A percentile compares a stretch with the other conserved stretches of the same genome.
Conservation (phyloP, 1,139 yeast genomes). For the Blastobotrys petasosporus region DNA sequence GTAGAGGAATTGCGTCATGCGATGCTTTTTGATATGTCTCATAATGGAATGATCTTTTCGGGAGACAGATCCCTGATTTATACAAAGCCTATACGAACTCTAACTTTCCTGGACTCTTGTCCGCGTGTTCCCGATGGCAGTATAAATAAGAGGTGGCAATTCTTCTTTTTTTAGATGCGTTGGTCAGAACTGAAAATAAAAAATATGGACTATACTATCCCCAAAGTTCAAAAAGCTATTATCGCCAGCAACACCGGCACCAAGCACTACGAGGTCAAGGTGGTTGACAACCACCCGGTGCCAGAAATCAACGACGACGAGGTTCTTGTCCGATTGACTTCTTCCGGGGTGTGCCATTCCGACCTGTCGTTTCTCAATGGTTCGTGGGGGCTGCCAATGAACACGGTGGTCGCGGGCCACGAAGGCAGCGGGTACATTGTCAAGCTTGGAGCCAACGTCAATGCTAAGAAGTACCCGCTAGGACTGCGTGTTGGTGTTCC, state of each 20-base stretch:
- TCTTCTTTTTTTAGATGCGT: no score
- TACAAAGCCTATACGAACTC: no score
- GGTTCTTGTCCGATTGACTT: slow-evolving; percentile 27
- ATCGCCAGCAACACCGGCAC: slow-evolving; percentile 17
- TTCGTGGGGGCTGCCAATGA: slow-evolving; percentile 47
- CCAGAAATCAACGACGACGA: slow-evolving; percentile 27
- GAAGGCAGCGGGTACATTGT: slow-evolving; percentile 28
- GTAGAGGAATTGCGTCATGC: no score
- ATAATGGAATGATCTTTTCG: no score
- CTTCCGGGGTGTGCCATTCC: slow-evolving; percentile 38
- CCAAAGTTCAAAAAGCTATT: slow-evolving; percentile 27
- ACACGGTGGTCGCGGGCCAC: slow-evolving; percentile 35
- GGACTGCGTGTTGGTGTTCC: slow-evolving; percentile 26
- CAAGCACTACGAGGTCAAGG: slow-evolving; percentile 17
- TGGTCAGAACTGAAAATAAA: no score
- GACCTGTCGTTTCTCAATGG: slow-evolving; percentile 29
- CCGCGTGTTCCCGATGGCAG: no score
- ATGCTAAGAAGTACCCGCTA: slow-evolving; percentile 17
- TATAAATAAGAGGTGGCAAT: no score
- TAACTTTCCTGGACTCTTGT: no score
- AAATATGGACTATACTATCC: slow-evolving; percentile 15
- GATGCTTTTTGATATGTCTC: no score
- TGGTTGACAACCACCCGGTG: slow-evolving; percentile 27
- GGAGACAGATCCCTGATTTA: no score
- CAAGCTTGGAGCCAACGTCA: slow-evolving; percentile 21